These are phyloP conservation scores for Endotrypanum monterogeii DNA, from an alignment of 208 protist genomes.

Conservation along the genomic window DNA sequence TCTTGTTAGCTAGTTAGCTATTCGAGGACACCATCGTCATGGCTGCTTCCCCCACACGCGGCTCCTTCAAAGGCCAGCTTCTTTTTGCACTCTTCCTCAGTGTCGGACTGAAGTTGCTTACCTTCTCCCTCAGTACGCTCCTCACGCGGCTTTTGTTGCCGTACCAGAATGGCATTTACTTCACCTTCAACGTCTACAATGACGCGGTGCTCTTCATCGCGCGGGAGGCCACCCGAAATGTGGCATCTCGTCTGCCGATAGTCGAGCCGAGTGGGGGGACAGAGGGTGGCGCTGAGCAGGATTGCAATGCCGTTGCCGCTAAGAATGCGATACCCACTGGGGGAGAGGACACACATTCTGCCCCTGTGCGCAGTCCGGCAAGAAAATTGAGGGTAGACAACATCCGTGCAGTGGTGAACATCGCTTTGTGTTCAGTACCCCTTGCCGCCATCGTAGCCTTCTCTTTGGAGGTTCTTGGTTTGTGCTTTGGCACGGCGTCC, in stretches of 20 bases:
- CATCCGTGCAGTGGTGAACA: constrained; percentile 43
- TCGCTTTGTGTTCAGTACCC: constrained; percentile 46
- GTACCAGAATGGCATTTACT: constrained; percentile 71
- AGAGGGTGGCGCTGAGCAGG: not conserved
- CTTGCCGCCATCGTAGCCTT: constrained; percentile 34
- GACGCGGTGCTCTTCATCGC: constrained; percentile 78
- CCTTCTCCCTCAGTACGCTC: constrained; percentile 63
- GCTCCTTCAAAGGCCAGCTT: constrained; percentile 66
- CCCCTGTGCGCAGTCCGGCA: not conserved
- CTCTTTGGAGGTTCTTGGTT: constrained; percentile 31
- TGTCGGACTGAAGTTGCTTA: constrained; percentile 67
- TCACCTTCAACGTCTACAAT: constrained; percentile 79
- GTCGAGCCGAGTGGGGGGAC: constrained; percentile 5
- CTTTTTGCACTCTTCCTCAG: constrained; percentile 66
- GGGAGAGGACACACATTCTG: not conserved
- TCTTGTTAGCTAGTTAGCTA: not conserved
- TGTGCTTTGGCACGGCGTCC: constrained; percentile 15
- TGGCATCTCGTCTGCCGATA: constrained; percentile 43
- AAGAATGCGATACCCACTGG: not conserved
- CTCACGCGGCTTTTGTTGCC: constrained; percentile 78
- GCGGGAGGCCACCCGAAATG: constrained; percentile 72
- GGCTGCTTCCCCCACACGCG: not conserved
- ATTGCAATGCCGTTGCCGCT: not conserved
- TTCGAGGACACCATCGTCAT: not conserved
- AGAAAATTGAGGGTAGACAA: constrained; percentile 10